phyloP scores from a whole-genome alignment of 2,329 filamentous ascomycete genomes.

The Fusarium pininemorale region DNA sequence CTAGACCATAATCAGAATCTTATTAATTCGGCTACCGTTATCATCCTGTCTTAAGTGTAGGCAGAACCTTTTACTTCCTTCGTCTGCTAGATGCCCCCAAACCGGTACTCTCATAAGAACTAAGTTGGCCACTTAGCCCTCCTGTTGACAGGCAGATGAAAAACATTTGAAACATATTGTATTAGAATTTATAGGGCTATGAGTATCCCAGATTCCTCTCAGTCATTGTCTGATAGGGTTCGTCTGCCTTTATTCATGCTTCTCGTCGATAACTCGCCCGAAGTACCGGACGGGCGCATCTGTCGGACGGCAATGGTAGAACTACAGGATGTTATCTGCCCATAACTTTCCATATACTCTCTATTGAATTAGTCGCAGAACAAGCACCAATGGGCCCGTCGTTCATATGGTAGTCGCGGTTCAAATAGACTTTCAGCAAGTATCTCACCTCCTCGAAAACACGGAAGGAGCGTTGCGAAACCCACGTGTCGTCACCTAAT shows the following conservation, averaged over 20 bases:
- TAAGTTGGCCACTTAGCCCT: rapidly evolving
- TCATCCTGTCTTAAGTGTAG: not conserved
- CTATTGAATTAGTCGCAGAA: rapidly evolving
- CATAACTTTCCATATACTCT: rapidly evolving
- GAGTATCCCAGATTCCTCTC: rapidly evolving
- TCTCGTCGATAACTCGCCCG: rapidly evolving
- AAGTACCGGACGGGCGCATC: not conserved
- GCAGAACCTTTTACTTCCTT: rapidly evolving
- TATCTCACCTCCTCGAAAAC: rapidly evolving
- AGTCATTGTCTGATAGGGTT: rapidly evolving
- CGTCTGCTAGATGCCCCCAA: no score
- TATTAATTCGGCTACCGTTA: not conserved
- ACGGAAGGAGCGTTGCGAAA: not conserved
- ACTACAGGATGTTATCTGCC: no score
- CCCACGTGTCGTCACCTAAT: not conserved
- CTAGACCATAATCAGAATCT: rapidly evolving
- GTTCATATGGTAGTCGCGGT: rapidly evolving
- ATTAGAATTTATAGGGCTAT: no score
- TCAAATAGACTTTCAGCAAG: not conserved
- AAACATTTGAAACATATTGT: no score
- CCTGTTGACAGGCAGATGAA: not conserved
- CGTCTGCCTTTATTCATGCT: not conserved
- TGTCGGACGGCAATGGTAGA: no score
- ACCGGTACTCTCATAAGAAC: not conserved
- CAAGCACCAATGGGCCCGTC: rapidly evolving